Evolutionary conservation across 305 asterid species (phyloP).

Genomic region (Fraxinus ornus): DNA sequence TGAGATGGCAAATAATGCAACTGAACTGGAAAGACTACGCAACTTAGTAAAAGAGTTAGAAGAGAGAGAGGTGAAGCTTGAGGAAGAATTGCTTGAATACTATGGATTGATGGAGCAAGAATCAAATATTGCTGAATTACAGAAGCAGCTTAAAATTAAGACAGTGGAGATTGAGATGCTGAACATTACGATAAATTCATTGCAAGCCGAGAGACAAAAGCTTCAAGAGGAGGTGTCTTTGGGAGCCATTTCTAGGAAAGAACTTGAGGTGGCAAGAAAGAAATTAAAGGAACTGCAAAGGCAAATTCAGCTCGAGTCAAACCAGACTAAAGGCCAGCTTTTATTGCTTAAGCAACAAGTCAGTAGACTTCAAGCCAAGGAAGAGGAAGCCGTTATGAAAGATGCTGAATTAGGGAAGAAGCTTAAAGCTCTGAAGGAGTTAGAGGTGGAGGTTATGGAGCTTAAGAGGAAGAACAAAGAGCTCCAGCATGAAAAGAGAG

Average conservation of each 20-base stretch:
- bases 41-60: constrained; percentile 71
- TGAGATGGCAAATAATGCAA: constrained; percentile 73
- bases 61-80: constrained; percentile 92
- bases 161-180: constrained; percentile 86
- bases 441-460: constrained; percentile 90
- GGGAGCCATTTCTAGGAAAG: constrained; percentile 59
- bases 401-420: constrained; percentile 78
- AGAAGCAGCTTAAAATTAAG: constrained; percentile 84
- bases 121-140: constrained; percentile 64
- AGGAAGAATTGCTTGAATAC: constrained; percentile 88
- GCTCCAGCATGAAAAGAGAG: constrained; percentile 92
- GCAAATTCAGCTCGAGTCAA: constrained; percentile 90
- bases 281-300: constrained; percentile 80
- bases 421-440: constrained; percentile 65
- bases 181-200: constrained; percentile 69
- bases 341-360: constrained; percentile 88
- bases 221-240: constrained; percentile 82
- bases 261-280: constrained; percentile 70
- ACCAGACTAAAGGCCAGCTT: constrained; percentile 84
- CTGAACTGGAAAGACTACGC: constrained; percentile 69
- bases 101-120: constrained; percentile 94
- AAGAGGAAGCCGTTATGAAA: constrained; percentile 58
- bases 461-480: constrained; percentile 89
- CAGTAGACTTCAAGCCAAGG: constrained; percentile 77
- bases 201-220: constrained; percentile 86